phyloP scores from a whole-genome alignment of 2,329 filamentous ascomycete species.

The Colletotrichum limetticola region DNA sequence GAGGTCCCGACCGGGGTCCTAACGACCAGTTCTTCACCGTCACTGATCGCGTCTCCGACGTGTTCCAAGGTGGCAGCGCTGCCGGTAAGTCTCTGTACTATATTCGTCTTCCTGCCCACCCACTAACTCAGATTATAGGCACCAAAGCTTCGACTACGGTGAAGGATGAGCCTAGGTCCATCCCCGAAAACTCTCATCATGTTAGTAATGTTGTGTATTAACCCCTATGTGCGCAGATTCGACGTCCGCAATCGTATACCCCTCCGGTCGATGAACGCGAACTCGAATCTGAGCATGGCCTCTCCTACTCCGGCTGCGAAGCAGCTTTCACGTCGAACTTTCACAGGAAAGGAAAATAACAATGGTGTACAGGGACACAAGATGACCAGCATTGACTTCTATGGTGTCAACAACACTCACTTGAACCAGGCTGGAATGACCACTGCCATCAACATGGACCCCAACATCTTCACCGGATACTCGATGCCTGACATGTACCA shows the following conservation, averaged over 20 bases:
- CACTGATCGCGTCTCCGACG: background rate
- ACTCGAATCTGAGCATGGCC: constrained; percentile 46
- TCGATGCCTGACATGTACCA: background rate
- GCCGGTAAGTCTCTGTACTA: background rate
- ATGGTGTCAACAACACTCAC: background rate
- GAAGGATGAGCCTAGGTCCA: constrained; percentile 21
- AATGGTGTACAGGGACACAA: constrained; percentile 38
- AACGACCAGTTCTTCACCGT: background rate
- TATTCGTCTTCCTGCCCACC: background rate
- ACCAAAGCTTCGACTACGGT: background rate
- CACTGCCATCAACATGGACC: background rate
- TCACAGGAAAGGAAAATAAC: constrained; percentile 46
- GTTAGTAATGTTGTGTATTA: constrained; percentile 27
- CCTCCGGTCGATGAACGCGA: constrained; percentile 48
- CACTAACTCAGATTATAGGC: constrained; percentile 1
- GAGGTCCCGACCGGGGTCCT: background rate
- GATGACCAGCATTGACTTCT: constrained; percentile 39
- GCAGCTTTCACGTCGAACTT: constrained; percentile 37
- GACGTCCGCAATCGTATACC: constrained; percentile 46
- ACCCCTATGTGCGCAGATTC: constrained; percentile 42
- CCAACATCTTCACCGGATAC: background rate
- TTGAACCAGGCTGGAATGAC: constrained; percentile 13
- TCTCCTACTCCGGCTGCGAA: constrained; percentile 43
- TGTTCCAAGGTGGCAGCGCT: constrained; percentile 17
- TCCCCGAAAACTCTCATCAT: background rate